These are phyloP conservation scores for Geranium brycei DNA, from an alignment of 345 rosid species.

Conservation along the genomic window DNA sequence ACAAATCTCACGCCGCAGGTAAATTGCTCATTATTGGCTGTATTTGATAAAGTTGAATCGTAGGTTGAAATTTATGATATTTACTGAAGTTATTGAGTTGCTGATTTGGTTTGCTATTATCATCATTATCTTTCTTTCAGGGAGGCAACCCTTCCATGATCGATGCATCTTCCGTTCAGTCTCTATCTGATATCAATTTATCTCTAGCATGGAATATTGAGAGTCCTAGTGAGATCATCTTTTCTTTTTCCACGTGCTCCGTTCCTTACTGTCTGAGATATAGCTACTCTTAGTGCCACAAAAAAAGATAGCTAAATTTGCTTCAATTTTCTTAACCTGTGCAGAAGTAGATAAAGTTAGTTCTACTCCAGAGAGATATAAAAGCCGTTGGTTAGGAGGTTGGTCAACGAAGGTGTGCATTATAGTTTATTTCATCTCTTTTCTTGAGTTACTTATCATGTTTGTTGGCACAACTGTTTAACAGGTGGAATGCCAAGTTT, in stretches of 20 bases:
- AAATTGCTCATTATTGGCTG: conserved; percentile 3
- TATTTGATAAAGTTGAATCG: background rate
- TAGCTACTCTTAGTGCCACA: background rate
- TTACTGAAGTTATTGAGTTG: background rate
- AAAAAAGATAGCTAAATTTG: background rate
- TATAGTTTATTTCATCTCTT: conserved; percentile 4
- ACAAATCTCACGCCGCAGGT: conserved; percentile 22
- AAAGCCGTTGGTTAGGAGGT: conserved; percentile 33
- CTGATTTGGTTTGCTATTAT: background rate
- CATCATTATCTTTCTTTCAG: conserved; percentile 1
- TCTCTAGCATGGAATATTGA: conserved; percentile 11
- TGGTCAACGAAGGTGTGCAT: conserved; percentile 24
- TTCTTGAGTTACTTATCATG: background rate
- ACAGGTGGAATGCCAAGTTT: background rate
- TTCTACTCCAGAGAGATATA: conserved; percentile 13
- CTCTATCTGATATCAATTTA: conserved; percentile 8
- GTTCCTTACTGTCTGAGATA: background rate
- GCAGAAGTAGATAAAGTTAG: conserved; percentile 13
- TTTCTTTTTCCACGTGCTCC: background rate
- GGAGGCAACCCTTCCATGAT: conserved; percentile 8
- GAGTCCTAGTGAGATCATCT: conserved; percentile 19
- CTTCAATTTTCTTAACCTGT: background rate
- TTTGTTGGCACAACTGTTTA: background rate
- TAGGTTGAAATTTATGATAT: conserved; percentile 2
- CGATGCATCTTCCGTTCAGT: conserved; percentile 14